Evolutionary conservation across 768 basidiomycete genomes (phyloP).

Genomic region (Russula compacta): DNA sequence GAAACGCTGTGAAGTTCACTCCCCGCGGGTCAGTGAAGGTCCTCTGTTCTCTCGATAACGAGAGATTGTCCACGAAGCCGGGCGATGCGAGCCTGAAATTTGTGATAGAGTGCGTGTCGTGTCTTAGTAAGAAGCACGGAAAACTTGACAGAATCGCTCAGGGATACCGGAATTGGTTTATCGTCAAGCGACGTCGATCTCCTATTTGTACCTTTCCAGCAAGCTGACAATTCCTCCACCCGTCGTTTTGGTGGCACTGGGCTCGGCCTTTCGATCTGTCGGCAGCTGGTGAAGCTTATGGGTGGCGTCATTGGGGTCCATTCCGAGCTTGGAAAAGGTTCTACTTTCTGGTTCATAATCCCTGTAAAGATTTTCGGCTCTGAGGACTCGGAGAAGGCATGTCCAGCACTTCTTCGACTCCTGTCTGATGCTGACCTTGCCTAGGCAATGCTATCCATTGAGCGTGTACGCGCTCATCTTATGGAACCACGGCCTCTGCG

Average conservation of each 20-base stretch:
- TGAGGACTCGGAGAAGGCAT: slow-evolving; percentile 49
- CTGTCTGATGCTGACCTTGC: background rate
- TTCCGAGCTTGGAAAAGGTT: slow-evolving; percentile 54
- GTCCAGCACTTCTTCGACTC: background rate
- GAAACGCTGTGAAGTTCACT: slow-evolving; percentile 72
- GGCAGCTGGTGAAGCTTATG: slow-evolving; percentile 68
- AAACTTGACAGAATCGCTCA: slow-evolving; percentile 21
- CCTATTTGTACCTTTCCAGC: slow-evolving; percentile 67
- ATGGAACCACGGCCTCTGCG: slow-evolving; percentile 37
- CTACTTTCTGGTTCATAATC: slow-evolving; percentile 66
- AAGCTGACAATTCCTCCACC: slow-evolving; percentile 72
- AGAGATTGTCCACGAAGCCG: slow-evolving; percentile 25
- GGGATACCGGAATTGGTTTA: slow-evolving; percentile 67
- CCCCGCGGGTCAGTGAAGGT: slow-evolving; percentile 54
- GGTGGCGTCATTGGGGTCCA: slow-evolving; percentile 64
- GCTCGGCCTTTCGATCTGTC: slow-evolving; percentile 63
- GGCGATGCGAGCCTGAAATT: slow-evolving; percentile 50
- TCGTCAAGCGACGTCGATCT: slow-evolving; percentile 56
- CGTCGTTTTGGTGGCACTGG: slow-evolving; percentile 74
- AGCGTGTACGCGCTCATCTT: slow-evolving; percentile 39
- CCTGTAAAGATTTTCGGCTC: slow-evolving; percentile 51
- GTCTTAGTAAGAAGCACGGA: background rate
- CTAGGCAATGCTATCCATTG: slow-evolving; percentile 41
- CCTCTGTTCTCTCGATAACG: slow-evolving; percentile 44
- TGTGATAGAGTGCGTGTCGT: slow-evolving; percentile 43